Evolutionary conservation across 1,284 basidiomycete genomes (phyloP), one percentile per base, ranked within the genome.

Genomic region (Tranzscheliella williamsii): DNA sequence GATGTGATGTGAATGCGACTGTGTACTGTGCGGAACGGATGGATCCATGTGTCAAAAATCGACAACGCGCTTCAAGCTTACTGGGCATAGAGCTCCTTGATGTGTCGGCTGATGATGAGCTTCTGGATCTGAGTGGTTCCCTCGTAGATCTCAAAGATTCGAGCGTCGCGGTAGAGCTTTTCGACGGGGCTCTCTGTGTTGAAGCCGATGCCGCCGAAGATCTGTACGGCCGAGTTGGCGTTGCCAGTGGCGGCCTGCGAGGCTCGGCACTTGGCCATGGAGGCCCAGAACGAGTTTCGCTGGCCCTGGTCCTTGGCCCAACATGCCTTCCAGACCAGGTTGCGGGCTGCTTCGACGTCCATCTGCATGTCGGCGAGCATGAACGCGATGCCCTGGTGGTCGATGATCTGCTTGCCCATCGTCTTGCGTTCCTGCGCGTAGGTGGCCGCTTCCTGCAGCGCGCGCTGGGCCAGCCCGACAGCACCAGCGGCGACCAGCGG

Each of bases 331-430:
- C 81, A 83, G 11, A 83, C 82, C 37, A 83, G 73, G 33, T 76
- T 79, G 11, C 81, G 73, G 2, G 81, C 76, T 2, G 79, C 78
- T 68, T 83, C 82, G 21, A 79, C 81, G 42, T 54, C 61, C 71
- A 83, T 82, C 7, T 83, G 81, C 83, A 84, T 84, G 57, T 84
- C 83, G 13, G 82, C 82, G 5, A 84, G 78, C 78, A 83, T 81
- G 72, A 82, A 82, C 6, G 80, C 81, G 21, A 83, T 79, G 21
- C 80, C 82, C 62, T 83, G 82, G 69, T 84, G 83, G 52, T 83
- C 78, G 52, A 83, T 83, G 69, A 84, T 83, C 3, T 80, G 72
- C 44, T 80, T 79, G 20, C 83, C 83, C 80, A 84, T 83, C 6
- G 83, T 83, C 79, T 82, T 79, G 45, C 82, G 79, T 36, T 81